A percentile compares a stretch with the other conserved stretches of the same genome.
Evolutionary conservation across 768 basidiomycete genomes (phyloP).

Genomic region (Tricholoma saponaceum): DNA sequence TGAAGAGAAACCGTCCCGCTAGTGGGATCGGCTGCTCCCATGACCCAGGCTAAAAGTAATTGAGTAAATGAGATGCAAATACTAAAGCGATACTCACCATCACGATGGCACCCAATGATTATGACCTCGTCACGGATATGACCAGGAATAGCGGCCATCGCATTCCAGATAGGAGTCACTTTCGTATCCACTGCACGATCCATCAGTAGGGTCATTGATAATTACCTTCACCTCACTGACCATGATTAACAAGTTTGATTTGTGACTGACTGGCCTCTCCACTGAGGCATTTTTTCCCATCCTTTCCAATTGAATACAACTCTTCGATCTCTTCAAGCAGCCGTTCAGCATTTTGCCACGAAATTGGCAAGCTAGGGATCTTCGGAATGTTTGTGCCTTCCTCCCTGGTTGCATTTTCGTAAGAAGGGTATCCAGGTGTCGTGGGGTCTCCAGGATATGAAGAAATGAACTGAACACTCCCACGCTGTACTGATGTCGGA

Average conservation of each 20-base stretch:
- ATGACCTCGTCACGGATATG: slow-evolving; percentile 83
- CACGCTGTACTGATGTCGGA: slow-evolving; percentile 79
- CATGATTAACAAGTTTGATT: slow-evolving; percentile 53
- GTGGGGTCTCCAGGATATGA: slow-evolving; percentile 74
- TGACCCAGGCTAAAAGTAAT: slow-evolving; percentile 54
- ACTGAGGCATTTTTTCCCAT: slow-evolving; percentile 34
- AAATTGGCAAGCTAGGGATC: slow-evolving; percentile 89
- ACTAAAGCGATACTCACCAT: slow-evolving; percentile 45
- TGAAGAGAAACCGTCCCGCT: slow-evolving; percentile 78
- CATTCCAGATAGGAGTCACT: slow-evolving; percentile 90
- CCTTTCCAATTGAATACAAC: slow-evolving; percentile 22
- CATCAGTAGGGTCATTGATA: background rate
- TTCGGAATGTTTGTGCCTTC: slow-evolving; percentile 59
- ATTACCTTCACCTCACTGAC: slow-evolving; percentile 23
- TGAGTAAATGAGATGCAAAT: background rate
- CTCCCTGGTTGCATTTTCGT: slow-evolving; percentile 68
- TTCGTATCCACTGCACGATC: slow-evolving; percentile 57
- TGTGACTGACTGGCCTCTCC: slow-evolving; percentile 45
- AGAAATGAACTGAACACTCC: slow-evolving; percentile 71
- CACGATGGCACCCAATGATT: slow-evolving; percentile 84
- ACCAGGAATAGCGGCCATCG: slow-evolving; percentile 79
- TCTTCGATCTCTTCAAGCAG: slow-evolving; percentile 55
- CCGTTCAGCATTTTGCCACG: slow-evolving; percentile 76
- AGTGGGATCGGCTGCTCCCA: slow-evolving; percentile 76
- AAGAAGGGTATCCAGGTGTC: slow-evolving; percentile 86